These are phyloP conservation scores for Aureobasidium sp. DNA, from an alignment of 2,329 filamentous ascomycete genomes.

Conservation along the genomic window DNA sequence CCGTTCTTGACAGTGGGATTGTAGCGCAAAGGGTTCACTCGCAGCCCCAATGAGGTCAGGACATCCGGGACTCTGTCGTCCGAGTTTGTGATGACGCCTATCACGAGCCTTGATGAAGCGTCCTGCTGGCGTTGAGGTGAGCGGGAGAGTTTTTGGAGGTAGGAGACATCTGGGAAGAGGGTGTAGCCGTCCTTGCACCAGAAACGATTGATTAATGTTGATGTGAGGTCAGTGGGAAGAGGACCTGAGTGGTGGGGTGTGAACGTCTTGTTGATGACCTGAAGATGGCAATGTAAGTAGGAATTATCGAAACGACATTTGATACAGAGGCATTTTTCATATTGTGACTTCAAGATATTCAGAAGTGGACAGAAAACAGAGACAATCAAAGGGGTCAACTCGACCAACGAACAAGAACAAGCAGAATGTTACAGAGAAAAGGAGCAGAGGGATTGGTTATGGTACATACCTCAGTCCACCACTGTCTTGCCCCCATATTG, in stretches of 20 bases:
- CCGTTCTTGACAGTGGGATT: conserved; percentile 29
- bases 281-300: neutral
- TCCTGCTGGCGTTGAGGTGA: conserved; percentile 9
- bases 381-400: too few relatives aligned
- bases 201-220: conserved; percentile 47
- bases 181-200: conserved; percentile 48
- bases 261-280: conserved; percentile 53
- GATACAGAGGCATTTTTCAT: too few relatives aligned
- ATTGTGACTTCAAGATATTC: too few relatives aligned
- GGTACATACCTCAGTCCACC: conserved; percentile 53
- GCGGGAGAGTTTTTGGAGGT: conserved; percentile 38
- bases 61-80: conserved; percentile 53
- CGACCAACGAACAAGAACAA: neutral
- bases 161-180: conserved; percentile 41
- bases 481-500: conserved; percentile 46
- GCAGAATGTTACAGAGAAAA: neutral
- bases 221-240: conserved; percentile 34
- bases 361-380: too few relatives aligned
- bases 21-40: conserved; percentile 26
- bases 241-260: conserved; percentile 20
- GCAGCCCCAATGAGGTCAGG: conserved; percentile 48
- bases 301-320: too few relatives aligned
- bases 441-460: neutral
- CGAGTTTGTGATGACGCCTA: conserved; percentile 58
- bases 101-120: conserved; percentile 28